Evolutionary conservation across 371 early-diverging fungal genomes (phyloP).

Genomic region (Mucor indicus): DNA sequence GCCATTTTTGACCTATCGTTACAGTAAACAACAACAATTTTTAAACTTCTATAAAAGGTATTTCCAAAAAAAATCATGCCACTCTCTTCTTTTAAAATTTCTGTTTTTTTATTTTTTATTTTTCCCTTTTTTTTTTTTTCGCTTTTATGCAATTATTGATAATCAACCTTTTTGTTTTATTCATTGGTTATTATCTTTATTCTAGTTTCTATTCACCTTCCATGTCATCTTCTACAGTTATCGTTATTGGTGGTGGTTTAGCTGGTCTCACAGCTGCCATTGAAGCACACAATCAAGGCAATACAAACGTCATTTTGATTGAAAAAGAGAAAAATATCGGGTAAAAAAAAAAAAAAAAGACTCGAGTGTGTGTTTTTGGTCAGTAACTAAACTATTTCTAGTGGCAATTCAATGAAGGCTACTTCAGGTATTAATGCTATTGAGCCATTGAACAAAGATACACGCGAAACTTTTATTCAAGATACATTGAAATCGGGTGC

Average conservation of each 20-base stretch:
- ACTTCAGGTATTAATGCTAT: constrained; percentile 88
- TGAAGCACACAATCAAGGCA: constrained; percentile 61
- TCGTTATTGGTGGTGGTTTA: constrained; percentile 79
- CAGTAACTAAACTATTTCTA: not conserved
- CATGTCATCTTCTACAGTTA: constrained; percentile 15
- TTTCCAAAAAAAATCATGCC: constrained; percentile 21
- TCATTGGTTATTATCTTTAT: constrained; percentile 11
- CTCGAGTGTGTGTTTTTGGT: not conserved
- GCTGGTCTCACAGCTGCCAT: constrained; percentile 81
- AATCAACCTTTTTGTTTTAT: too few relatives aligned
- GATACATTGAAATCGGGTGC: constrained; percentile 76
- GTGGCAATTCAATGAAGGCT: constrained; percentile 81
- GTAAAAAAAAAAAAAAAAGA: constrained; percentile 8
- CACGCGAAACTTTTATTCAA: constrained; percentile 63
- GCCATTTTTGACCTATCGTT: too few relatives aligned
- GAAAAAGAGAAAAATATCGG: constrained; percentile 76
- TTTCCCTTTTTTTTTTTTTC: constrained; percentile 1
- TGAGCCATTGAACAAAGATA: constrained; percentile 57
- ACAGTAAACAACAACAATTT: too few relatives aligned
- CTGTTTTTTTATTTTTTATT: not conserved
- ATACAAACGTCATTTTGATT: constrained; percentile 61
- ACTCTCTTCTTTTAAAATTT: constrained; percentile 1
- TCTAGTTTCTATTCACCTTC: constrained; percentile 4
- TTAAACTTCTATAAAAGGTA: too few relatives aligned
- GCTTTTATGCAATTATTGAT: constrained; percentile 11